Conservation (phyloP, 225 moss, liverwort and hornwort genomes). For the Rhytidiadelphus loreus region DNA sequence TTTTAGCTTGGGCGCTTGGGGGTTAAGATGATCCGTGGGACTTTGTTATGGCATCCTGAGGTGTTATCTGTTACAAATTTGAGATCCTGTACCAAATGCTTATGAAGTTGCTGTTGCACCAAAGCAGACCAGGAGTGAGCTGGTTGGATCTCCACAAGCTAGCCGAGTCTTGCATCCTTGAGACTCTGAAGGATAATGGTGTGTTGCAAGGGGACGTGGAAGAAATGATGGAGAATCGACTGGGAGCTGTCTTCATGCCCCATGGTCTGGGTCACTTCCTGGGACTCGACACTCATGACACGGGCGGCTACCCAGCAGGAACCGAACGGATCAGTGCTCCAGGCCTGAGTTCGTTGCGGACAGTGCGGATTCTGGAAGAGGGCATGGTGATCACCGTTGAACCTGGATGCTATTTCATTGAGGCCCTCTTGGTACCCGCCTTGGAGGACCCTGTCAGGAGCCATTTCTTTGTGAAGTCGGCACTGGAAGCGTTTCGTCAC, state of each 20-base stretch:
- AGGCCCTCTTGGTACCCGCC: constrained; percentile 57
- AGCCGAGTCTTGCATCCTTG: constrained; percentile 64
- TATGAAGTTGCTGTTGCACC: neutral
- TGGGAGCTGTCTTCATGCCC: constrained; percentile 94
- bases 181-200: constrained; percentile 41
- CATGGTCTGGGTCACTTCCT: constrained; percentile 97
- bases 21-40: neutral
- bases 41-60: neutral
- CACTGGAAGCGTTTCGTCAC: constrained; percentile 34
- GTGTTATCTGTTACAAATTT: neutral
- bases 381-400: constrained; percentile 93
- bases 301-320: constrained; percentile 71
- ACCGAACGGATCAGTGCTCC: constrained; percentile 39
- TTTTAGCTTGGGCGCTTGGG: neutral
- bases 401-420: constrained; percentile 92
- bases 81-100: neutral
- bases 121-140: constrained; percentile 62
- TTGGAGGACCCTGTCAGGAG: constrained; percentile 41
- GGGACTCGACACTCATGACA: constrained; percentile 84
- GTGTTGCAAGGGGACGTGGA: constrained; percentile 58
- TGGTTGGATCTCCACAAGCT: constrained; percentile 92
- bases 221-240: constrained; percentile 63
- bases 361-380: constrained; percentile 55
- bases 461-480: constrained; percentile 43
- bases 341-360: constrained; percentile 63